Base-by-base conservation (phyloP, 208 protist genomes). In the Leishmania martiniquensis region DNA sequence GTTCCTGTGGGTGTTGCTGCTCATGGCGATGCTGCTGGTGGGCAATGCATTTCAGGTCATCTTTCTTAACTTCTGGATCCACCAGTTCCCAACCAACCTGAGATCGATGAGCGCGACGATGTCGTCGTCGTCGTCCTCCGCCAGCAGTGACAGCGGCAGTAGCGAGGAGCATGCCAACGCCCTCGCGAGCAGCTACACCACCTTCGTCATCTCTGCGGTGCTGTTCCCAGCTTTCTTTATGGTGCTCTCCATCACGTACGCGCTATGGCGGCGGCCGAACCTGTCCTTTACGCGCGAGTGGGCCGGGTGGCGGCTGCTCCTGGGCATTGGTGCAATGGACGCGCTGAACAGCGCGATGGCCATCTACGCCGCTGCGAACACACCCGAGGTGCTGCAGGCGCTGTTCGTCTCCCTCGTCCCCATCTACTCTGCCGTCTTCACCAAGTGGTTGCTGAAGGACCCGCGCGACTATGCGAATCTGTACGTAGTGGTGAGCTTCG, bases 21-120 rank as follows among this genome's bases (percentile, higher is more conserved):
- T 93, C 4, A 76, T 96, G 52, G 15, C 89, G 29, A 72, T 93
- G 67, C 72, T 97, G 47, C 80, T 90, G n/a, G 83, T 78, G 1
- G 93, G 93, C 66, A 89, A 93, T 70, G 86, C 89, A 1, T 90
- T 90, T 78, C 90, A 95, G 78, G 84, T 97, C 32, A 92, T 97
- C 52, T 85, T 87, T 44, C 81, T 95, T 15, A 97, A 97, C 80
- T 95, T 92, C 80, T 97, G 93, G 91, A 81, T 95, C 22, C 74
- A 80, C 49, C 70, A 86, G 60, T 95, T 92, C 52, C 90, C 93
- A 0, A 51, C 52, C n/a, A 72, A 76, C 42, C 45, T 20, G 12
- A 32, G 20, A 10, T 75, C 85, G 0, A 84, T 85, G 15, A 88
- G 81, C 73, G 85, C 88, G 63, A 85, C 88, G 29, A 87, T 75